Conservation (phyloP, 179 eudicot genomes). For the Carnegiea gigantea region DNA sequence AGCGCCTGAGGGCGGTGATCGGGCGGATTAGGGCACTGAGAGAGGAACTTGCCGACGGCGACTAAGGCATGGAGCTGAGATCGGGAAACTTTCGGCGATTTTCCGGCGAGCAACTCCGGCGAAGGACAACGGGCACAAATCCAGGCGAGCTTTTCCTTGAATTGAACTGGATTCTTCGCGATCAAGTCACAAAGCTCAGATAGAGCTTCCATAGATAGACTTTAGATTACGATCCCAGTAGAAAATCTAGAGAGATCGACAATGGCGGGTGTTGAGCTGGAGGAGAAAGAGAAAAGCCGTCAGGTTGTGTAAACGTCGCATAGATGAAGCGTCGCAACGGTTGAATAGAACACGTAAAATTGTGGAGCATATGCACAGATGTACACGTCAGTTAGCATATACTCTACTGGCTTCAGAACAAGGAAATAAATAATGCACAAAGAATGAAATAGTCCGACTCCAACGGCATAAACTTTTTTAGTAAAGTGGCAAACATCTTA, state of each 20-base stretch:
- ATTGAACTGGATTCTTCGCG: constrained; percentile 61
- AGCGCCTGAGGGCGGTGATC: constrained; percentile 47
- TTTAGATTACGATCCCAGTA: not conserved
- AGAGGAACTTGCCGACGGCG: constrained; percentile 63
- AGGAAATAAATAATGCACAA: no score
- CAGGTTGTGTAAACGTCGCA: not conserved
- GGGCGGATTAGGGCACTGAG: constrained; percentile 52
- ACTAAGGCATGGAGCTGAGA: constrained; percentile 76
- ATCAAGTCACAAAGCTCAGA: constrained; percentile 86
- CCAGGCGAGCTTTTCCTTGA: constrained; percentile 69
- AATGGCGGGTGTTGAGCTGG: constrained; percentile 12
- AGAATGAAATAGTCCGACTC: no score
- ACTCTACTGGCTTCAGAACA: no score
- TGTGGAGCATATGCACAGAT: no score
- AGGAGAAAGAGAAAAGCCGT: not conserved
- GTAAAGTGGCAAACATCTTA: no score
- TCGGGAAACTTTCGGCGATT: constrained; percentile 62
- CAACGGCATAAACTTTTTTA: no score
- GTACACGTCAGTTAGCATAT: no score
- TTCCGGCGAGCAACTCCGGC: constrained; percentile 42
- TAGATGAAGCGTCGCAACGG: not conserved
- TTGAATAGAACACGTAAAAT: not conserved
- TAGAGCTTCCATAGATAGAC: constrained; percentile 62
- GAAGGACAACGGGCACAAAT: constrained; percentile 78
- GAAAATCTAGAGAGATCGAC: not conserved